A percentile compares a stretch with the other conserved stretches of the same genome.
Conservation (phyloP, 257 asterid species). For the Leonotis leonurus region DNA sequence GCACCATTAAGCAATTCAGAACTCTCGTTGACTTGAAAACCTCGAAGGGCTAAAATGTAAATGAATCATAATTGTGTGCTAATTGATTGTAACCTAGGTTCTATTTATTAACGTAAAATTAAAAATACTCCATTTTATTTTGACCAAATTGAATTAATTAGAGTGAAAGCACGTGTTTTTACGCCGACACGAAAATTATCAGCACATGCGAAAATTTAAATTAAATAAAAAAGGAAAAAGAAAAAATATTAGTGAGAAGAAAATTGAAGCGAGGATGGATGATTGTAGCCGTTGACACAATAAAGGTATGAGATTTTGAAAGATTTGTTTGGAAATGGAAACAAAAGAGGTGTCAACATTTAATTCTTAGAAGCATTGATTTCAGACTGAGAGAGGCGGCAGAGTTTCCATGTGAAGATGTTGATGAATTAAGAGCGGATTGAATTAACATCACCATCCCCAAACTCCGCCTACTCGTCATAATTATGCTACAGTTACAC, state of each 20-base stretch:
- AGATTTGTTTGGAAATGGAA: neutral
- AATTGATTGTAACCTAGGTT: no score
- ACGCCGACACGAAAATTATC: neutral
- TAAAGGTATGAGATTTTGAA: neutral
- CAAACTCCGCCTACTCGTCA: conserved; percentile 17
- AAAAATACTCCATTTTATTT: no score
- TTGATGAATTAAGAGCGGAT: conserved; percentile 13
- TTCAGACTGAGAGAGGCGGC: conserved; percentile 5
- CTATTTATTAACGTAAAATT: no score
- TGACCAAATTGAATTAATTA: neutral
- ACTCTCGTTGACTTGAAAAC: neutral
- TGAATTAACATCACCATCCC: conserved; percentile 18
- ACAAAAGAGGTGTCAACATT: neutral
- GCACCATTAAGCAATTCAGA: neutral
- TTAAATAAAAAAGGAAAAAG: no score
- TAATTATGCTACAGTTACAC: conserved; percentile 11
- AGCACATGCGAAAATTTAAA: no score
- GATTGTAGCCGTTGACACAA: neutral
- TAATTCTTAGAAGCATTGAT: neutral
- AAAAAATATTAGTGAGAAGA: no score
- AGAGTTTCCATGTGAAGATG: conserved; percentile 30
- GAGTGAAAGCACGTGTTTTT: neutral
- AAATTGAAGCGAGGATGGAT: neutral
- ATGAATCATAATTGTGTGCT: neutral
- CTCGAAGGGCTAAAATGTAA: neutral